Evolutionary conservation across 495 filamentous ascomycete genomes (phyloP).

Genomic region (Annulohypoxylon bovei): DNA sequence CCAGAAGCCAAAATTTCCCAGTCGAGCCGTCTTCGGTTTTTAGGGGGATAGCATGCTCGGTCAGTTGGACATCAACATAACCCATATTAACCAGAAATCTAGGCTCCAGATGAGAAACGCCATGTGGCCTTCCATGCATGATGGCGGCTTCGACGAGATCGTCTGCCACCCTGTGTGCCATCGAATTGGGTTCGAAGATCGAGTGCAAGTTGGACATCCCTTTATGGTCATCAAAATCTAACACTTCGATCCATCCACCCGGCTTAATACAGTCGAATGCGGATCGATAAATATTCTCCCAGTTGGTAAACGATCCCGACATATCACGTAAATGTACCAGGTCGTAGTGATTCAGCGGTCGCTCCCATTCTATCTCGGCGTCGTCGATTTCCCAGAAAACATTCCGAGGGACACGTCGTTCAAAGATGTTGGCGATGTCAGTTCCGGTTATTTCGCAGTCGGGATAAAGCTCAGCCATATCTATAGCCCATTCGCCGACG

Average conservation of each 20-base stretch:
- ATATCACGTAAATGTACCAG: constrained; percentile 73
- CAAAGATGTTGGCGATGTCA: constrained; percentile 70
- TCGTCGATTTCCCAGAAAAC: constrained; percentile 77
- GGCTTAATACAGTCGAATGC: constrained; percentile 67
- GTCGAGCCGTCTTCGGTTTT: constrained; percentile 64
- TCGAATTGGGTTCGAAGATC: constrained; percentile 53
- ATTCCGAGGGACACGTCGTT: constrained; percentile 66
- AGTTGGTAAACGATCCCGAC: constrained; percentile 70
- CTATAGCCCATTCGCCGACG: constrained; percentile 79
- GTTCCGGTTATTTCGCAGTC: constrained; percentile 72
- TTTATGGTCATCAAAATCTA: constrained; percentile 62
- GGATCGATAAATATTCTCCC: constrained; percentile 68
- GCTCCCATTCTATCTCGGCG: constrained; percentile 68
- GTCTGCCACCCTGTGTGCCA: constrained; percentile 45
- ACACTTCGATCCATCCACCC: constrained; percentile 73
- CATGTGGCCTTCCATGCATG: constrained; percentile 58
- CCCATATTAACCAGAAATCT: constrained; percentile 63
- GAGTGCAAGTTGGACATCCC: constrained; percentile 50
- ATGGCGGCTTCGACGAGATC: constrained; percentile 55
- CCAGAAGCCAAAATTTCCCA: constrained; percentile 74
- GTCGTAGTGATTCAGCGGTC: constrained; percentile 67
- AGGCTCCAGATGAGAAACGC: constrained; percentile 64
- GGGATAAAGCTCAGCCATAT: constrained; percentile 71
- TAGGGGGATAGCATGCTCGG: constrained; percentile 68
- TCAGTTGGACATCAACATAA: constrained; percentile 68